These are phyloP conservation scores for Periglandula ipomoeae DNA, from an alignment of 2,329 filamentous ascomycete genomes.

Conservation along the genomic window DNA sequence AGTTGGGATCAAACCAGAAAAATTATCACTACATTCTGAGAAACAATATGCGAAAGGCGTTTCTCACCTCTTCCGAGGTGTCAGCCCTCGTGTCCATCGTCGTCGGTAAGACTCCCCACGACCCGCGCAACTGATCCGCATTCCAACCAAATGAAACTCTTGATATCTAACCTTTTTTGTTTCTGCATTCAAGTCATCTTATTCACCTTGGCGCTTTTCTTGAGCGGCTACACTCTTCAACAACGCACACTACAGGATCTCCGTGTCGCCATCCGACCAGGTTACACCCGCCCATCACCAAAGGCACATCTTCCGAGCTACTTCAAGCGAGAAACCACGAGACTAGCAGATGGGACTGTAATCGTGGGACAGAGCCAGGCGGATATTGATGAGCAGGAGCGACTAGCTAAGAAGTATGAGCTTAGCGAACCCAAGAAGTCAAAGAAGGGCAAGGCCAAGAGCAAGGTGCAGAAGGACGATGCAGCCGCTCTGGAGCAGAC, in stretches of 20 bases:
- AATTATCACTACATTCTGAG: neutral
- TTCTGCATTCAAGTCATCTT: conserved; percentile 46
- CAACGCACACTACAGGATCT: conserved; percentile 75
- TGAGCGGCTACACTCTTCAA: conserved; percentile 80
- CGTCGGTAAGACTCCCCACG: conserved; percentile 43
- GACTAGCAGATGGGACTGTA: conserved; percentile 37
- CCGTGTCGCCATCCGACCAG: conserved; percentile 57
- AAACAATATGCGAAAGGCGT: conserved; percentile 31
- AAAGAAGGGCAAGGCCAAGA: neutral
- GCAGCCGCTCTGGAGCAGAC: no score
- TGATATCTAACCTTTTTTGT: neutral
- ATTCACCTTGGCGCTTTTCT: conserved; percentile 75
- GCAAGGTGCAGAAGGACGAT: conserved; percentile 1
- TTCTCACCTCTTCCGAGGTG: conserved; percentile 63
- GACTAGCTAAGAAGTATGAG: conserved; percentile 10
- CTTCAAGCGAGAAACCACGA: conserved; percentile 35
- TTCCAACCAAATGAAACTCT: neutral
- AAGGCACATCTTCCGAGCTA: conserved; percentile 42
- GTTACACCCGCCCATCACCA: conserved; percentile 34
- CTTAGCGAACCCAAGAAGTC: conserved; percentile 17
- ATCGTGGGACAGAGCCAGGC: conserved; percentile 29
- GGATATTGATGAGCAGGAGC: conserved; percentile 18
- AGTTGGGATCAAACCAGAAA: no score
- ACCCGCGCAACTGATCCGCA: neutral
- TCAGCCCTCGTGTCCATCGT: conserved; percentile 55